Evolutionary conservation across 148 eudicot species (phyloP).

Genomic region (Amaranthus cruentus): DNA sequence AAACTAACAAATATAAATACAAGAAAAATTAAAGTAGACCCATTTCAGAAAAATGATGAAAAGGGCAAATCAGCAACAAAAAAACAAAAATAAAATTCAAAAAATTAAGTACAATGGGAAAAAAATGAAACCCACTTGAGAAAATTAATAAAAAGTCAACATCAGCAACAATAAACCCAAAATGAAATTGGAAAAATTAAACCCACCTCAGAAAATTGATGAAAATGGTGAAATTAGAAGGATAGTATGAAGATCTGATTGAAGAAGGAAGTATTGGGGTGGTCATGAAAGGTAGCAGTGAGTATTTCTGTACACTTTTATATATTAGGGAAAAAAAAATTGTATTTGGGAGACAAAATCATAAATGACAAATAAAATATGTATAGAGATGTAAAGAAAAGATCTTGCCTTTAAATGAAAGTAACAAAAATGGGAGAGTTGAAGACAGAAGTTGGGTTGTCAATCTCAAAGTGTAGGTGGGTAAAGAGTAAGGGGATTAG

Average conservation of each 20-base stretch:
- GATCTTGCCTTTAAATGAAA: conserved; percentile 20
- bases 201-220: conserved; percentile 15
- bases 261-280: not conserved
- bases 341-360: not conserved
- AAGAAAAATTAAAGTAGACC: too few relatives aligned
- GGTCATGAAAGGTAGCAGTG: not conserved
- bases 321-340: not conserved
- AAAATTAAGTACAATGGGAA: not conserved
- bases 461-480: conserved; percentile 12
- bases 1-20: not conserved
- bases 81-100: not conserved
- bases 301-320: not conserved
- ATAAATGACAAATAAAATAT: not conserved
- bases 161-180: not conserved
- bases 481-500: not conserved
- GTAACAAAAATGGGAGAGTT: not conserved
- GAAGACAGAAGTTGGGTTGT: conserved; percentile 12
- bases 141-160: not conserved
- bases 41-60: too few relatives aligned
- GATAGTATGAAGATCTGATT: conserved; percentile 16
- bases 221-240: conserved; percentile 7
- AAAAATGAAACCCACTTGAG: conserved; percentile 10
- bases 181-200: not conserved
- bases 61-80: not conserved
- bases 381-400: not conserved